Evolutionary conservation across 345 rosid genomes (phyloP).

Genomic region (Populus nigra): DNA sequence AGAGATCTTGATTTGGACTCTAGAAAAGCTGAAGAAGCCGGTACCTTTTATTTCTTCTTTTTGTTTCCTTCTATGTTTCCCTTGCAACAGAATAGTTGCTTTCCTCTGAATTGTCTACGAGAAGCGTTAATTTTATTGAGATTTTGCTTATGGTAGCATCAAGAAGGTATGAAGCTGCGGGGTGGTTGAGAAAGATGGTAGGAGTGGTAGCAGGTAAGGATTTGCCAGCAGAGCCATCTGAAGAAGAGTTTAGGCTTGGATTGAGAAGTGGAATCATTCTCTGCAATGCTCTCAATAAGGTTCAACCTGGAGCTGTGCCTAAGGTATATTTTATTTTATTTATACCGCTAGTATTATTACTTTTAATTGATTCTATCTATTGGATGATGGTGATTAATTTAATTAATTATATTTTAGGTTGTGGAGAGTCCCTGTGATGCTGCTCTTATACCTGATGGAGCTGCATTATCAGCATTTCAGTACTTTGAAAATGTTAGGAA

Average conservation of each 20-base stretch:
- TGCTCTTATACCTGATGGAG: constrained; percentile 70
- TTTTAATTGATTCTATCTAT: not conserved
- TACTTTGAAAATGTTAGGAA: constrained; percentile 89
- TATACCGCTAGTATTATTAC: not conserved
- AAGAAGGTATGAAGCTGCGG: constrained; percentile 77
- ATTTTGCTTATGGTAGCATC: constrained; percentile 38
- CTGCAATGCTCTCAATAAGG: constrained; percentile 74
- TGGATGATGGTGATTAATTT: not conserved
- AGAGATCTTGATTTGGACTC: constrained; percentile 59
- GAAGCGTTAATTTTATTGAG: constrained; percentile 3
- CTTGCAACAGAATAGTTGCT: not conserved
- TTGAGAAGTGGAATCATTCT: constrained; percentile 82
- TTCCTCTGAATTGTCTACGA: not conserved
- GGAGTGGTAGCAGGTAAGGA: constrained; percentile 80
- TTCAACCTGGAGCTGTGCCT: constrained; percentile 72
- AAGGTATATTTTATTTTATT: constrained; percentile 41
- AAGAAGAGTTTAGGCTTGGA: constrained; percentile 79
- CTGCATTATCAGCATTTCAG: constrained; percentile 81
- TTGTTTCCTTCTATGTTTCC: not conserved
- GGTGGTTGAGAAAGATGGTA: constrained; percentile 74
- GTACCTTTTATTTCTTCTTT: constrained; percentile 20
- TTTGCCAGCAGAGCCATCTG: constrained; percentile 84
- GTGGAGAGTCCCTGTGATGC: constrained; percentile 82
- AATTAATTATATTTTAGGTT: constrained; percentile 37
- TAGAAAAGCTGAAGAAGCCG: constrained; percentile 72